Conservation (phyloP, 179 eudicot species). For the Camellia oleifera region DNA sequence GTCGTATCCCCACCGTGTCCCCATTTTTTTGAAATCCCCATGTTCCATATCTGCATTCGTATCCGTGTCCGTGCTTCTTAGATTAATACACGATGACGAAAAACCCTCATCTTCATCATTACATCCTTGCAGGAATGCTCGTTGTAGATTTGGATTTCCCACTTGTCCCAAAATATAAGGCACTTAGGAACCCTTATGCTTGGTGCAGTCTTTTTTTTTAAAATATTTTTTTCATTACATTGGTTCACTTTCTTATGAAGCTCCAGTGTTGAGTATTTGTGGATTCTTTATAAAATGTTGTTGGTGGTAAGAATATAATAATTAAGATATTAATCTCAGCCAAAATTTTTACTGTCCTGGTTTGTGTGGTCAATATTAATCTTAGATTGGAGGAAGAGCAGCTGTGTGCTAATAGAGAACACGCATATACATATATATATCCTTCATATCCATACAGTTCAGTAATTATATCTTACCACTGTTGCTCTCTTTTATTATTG, state of each 20-base stretch:
- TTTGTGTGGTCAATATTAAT: not conserved
- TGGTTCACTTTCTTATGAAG: no score
- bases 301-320: not conserved
- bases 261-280: no score
- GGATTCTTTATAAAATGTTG: not conserved
- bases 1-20: no score
- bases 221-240: not conserved
- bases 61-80: no score
- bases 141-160: not conserved
- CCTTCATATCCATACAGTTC: not conserved
- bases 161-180: not conserved
- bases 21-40: no score
- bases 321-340: not conserved
- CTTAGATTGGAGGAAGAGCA: slow-evolving; percentile 3
- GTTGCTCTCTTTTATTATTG: not conserved
- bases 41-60: no score
- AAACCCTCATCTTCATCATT: no score
- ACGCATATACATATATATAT: not conserved
- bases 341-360: not conserved
- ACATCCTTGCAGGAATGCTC: no score
- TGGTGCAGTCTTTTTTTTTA: not conserved
- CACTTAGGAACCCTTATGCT: not conserved
- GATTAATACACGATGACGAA: no score
- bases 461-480: not conserved
- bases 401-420: not conserved